Evolutionary conservation across 345 rosid genomes (phyloP), one percentile per base, ranked within the genome.

Genomic region (Viola odorata): DNA sequence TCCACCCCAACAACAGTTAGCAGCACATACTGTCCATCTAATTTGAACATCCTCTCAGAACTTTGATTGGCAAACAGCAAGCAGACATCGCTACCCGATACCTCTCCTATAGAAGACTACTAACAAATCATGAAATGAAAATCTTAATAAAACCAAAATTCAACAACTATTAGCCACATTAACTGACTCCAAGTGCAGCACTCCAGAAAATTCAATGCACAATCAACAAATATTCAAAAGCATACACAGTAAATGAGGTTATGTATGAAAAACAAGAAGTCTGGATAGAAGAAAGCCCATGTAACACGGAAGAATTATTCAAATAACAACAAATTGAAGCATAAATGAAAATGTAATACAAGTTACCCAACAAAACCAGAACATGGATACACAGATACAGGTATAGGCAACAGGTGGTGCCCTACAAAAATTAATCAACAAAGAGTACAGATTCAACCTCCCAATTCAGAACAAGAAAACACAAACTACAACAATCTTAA

Each of bases 401-500:
- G 13, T 7, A 47, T 47, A 47, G n/a, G 12, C 4, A 47, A 7
- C 50, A 47, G 7, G 13, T n/a, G n/a, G 12, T 9, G 50, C 50
- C 50, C 10, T 23, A 47, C 50, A 10, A 10, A 47, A 47, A 9
- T 11, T 12, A 6, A 9, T 10, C 50, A 9, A 44, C 14, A 50
- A 38, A 9, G 45, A 61, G 12, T 50, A 10, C 48, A 50, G 37
- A 61, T 16, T 17, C 39, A 61, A 61, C 36, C 40, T 41, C 17
- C 23, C 12, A 48, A 60, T 37, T 37, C 7, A 17, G 2, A 57
- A n/a, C 3, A 5, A 40, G 1, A 57, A 49, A 15, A 32, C 14
- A 36, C 37, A 8, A 53, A 32, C 56, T 62, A 65, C 37, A 61
- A 37, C 52, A 12, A 44, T 17, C 38, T 39, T 42, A 58, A 13